Base-by-base conservation (phyloP, 2,329 filamentous ascomycete species). In the Colletotrichum sp. region DNA sequence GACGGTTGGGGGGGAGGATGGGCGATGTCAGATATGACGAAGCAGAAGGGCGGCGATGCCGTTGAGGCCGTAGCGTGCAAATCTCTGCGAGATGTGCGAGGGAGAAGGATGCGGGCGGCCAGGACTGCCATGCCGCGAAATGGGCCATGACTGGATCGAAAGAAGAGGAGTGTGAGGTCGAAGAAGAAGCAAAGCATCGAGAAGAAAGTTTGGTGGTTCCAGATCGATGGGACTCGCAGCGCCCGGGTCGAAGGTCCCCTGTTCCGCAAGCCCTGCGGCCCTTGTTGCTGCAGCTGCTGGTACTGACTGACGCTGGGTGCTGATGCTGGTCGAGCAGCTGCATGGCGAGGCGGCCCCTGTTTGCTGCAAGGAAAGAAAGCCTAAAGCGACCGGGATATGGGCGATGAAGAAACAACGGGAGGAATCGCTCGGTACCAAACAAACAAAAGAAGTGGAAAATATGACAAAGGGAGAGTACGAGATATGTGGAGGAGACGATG, bases 191-290 rank as follows among this genome's bases (percentile, higher is more conserved):
- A 63, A 74, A n/a, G 18, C 28, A 18, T 18, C 18, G 61, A 71
- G 59, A 61, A 64, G 57, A 74, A 68, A 63, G 43, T 36, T 39
- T 63, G n/a, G 66, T 66, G 52, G 65, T 67, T 36, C 67, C 67
- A 67, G 70, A 59, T 74, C 39, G 69, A 72, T 72, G 63, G 64
- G 78, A 79, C 28, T 74, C 39, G 79, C 78, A 26, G 72, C 28
- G 28, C 59, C 55, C 21, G 55, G 66, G 52, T 32, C 26, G 30
- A n/a, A 12, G 32, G n/a, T 21, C 72, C 61, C 72, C 61, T 57
- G 67, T 36, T 43, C 52, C 52, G 30, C 26, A 52, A 32, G 24
- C 6, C 70, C 70, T 32, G 59, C 43, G 3, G 43, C 43, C 43
- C 43, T 52, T 52, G 43, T 52, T 52, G 43, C 43, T 52, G 43